Percentiles rank a stretch among this genome's conserved stretches.
Conservation (phyloP, 164 flowering plant species). For the Chloranthus sessilifolius region DNA sequence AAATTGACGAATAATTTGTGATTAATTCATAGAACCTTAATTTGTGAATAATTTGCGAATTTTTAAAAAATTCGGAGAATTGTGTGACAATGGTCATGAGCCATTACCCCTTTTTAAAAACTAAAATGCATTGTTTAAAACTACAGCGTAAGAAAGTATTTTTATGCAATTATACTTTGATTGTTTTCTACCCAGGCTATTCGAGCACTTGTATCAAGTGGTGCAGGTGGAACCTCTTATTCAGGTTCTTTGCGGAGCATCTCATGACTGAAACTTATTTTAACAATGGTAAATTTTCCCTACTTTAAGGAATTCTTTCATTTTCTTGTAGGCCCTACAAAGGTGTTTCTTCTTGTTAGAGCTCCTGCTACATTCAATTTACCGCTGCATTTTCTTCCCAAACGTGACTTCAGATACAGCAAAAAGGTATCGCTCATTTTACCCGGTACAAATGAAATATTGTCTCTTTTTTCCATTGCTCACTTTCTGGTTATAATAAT, state of each 20-base stretch:
- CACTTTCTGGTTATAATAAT: background rate
- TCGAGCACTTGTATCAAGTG: conserved; percentile 66
- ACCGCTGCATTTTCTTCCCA: conserved; percentile 91
- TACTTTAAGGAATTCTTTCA: background rate
- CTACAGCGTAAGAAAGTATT: background rate
- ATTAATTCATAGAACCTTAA: no score
- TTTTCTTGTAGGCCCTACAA: conserved; percentile 58
- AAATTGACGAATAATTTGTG: no score
- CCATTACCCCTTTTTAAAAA: no score
- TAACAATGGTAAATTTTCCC: background rate
- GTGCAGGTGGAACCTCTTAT: conserved; percentile 73
- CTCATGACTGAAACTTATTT: background rate
- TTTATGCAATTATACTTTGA: conserved; percentile 2
- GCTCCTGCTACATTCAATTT: conserved; percentile 68
- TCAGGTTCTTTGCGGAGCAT: conserved; percentile 38
- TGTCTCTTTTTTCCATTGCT: background rate
- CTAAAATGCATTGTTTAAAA: no score
- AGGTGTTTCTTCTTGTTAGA: conserved; percentile 78
- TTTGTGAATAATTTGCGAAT: no score
- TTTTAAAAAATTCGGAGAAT: no score
- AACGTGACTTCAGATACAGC: conserved; percentile 77
- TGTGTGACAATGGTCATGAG: no score
- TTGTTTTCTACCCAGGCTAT: conserved; percentile 50
- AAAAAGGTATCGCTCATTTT: conserved; percentile 54
- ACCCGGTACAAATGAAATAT: background rate